These are phyloP conservation scores for Gossypium sturtianum DNA, from an alignment of 345 rosid genomes.

Conservation along the genomic window DNA sequence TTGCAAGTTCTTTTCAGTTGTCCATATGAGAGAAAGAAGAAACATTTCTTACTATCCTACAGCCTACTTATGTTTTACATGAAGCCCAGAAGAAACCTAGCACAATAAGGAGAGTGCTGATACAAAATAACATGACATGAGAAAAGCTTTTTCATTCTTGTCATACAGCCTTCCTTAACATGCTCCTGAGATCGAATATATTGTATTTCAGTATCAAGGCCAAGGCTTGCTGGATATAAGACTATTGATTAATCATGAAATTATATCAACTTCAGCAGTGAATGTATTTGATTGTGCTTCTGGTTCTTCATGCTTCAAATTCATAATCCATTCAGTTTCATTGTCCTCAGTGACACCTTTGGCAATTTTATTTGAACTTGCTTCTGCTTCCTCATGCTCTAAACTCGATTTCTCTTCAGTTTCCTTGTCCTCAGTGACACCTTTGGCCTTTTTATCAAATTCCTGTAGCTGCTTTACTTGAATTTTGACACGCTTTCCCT, in stretches of 20 bases:
- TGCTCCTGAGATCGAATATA: background rate
- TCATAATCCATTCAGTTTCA: background rate
- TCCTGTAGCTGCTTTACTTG: slow-evolving; percentile 43
- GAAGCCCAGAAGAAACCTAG: background rate
- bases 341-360: slow-evolving; percentile 13
- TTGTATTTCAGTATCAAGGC: background rate
- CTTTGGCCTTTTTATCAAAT: slow-evolving; percentile 18
- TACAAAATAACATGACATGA: background rate
- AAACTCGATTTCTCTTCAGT: background rate
- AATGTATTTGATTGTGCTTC: background rate
- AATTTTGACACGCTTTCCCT: slow-evolving; percentile 77
- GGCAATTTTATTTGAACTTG: slow-evolving; percentile 11
- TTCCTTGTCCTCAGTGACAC: slow-evolving; percentile 7
- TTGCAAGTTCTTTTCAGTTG: background rate
- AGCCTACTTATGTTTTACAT: background rate
- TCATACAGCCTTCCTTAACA: background rate
- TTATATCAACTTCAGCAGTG: background rate
- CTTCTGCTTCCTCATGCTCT: background rate
- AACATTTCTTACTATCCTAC: background rate
- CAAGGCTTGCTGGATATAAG: background rate
- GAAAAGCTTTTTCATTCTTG: background rate
- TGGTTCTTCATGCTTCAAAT: background rate
- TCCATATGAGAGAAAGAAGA: background rate
- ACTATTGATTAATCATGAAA: background rate
- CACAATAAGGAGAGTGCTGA: background rate